These are phyloP conservation scores for Spiromastix sp. DNA, from an alignment of 2,329 filamentous ascomycete species.

Conservation along the genomic window DNA sequence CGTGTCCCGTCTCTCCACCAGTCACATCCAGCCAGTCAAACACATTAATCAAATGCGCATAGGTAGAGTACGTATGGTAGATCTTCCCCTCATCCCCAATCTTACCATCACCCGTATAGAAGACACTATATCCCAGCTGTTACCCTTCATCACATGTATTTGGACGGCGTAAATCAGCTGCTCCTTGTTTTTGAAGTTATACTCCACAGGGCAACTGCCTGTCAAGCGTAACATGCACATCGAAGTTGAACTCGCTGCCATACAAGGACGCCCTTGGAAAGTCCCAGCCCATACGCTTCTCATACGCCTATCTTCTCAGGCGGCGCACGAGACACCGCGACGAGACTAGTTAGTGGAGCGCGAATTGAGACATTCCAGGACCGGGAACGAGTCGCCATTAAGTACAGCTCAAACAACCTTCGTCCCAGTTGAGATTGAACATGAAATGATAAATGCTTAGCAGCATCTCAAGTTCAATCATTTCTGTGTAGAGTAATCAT, in stretches of 20 bases:
- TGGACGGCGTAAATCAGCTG: conserved; percentile 8
- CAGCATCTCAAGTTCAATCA: no score
- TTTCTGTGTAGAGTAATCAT: no score
- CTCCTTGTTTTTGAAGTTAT: conserved; percentile 18
- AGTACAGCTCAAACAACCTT: conserved; percentile 32
- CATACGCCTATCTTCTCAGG: conserved; percentile 28
- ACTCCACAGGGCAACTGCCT: conserved; percentile 17
- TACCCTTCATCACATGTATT: conserved; percentile 18
- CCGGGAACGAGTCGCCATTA: conserved; percentile 29
- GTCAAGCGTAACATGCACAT: conserved; percentile 29
- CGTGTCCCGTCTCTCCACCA: not conserved
- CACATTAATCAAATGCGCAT: not conserved
- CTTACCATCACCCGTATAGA: conserved; percentile 20
- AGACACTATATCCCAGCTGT: conserved; percentile 29
- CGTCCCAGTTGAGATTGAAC: conserved; percentile 26
- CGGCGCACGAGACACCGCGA: conserved; percentile 30
- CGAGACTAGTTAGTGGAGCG: conserved; percentile 31
- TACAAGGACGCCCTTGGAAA: conserved; percentile 26
- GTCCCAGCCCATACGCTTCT: conserved; percentile 29
- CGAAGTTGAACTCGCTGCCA: conserved; percentile 30
- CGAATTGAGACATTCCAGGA: conserved; percentile 26
- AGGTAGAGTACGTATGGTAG: conserved; percentile 30
- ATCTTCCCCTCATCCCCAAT: conserved; percentile 20
- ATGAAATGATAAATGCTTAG: conserved; percentile 38
- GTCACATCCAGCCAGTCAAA: not conserved